Evolutionary conservation across 768 basidiomycete genomes (phyloP), one percentile per base, ranked within the genome.

Genomic region (Daedalea quercina): DNA sequence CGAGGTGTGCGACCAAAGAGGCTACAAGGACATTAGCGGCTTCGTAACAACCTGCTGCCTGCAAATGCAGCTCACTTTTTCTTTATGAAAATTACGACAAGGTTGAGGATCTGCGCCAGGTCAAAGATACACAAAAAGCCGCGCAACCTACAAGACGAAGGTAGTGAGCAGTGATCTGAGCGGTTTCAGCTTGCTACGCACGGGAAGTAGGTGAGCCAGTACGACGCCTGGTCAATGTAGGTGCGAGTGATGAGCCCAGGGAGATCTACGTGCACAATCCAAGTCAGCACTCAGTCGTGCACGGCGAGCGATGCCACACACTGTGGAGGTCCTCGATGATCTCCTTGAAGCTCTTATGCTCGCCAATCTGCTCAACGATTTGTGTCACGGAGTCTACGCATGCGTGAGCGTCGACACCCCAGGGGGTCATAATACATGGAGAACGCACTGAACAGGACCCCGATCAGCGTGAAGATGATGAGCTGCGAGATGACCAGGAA

Each of bases 51-150:
- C 41, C 50, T 43, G 19, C 37, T 19, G 13, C 26, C 7, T 40
- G 20, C 17, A 25, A 13, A 0, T 19, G 31, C 6, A 15, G 40
- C 82, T 35, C 63, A 90, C 87, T 73, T 81, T 19, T 88, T 93
- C 72, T 85, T 87, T 75, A 94, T 75, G n/a, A 82, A 87, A 40
- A 88, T 75, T 80, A 84, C 88, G 33, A 94, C 60, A 23, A 99
- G 76, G 64, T 96, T 96, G 70, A 98, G 69, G 47, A 98, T 82
- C 69, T 99, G 96, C 6, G 96, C 95, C 31, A 99, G 74, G 67
- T 99, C 96, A 64, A 98, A 98, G 52, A 97, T 75, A 9, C 83
- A 87, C 40, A 98, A 79, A 79, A 97, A 96, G 23, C 94, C 96
- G 65, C 95, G 90, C 34, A 98, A 76, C 7, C 90, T 91, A 58